These are phyloP conservation scores for Cinchona pubescens DNA, from an alignment of 257 asterid species.

Conservation along the genomic window DNA sequence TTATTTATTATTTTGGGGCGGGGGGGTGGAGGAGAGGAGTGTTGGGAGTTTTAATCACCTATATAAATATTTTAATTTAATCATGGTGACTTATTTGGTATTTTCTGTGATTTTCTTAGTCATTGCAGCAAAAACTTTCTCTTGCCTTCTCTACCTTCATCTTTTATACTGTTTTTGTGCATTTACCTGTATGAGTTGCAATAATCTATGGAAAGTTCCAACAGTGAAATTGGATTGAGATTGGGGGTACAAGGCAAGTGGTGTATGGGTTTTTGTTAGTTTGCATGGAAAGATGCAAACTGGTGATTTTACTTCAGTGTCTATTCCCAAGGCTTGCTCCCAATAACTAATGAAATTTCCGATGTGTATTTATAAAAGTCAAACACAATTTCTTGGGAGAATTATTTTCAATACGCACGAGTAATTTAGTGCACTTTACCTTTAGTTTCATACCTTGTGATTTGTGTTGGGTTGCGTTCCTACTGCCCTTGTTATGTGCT, in stretches of 20 bases:
- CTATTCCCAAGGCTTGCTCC: too few species aligned
- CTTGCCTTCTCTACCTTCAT: not conserved
- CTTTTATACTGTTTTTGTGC: not conserved
- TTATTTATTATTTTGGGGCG: too few species aligned
- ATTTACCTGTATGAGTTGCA: not conserved
- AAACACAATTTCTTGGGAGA: not conserved
- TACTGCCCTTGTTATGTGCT: not conserved
- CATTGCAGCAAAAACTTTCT: not conserved
- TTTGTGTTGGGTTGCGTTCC: not conserved
- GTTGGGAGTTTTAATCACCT: not conserved
- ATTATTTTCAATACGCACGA: not conserved
- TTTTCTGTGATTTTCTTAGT: not conserved
- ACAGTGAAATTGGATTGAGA: not conserved
- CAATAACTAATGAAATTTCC: not conserved
- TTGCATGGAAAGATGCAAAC: too few species aligned
- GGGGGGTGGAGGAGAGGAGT: too few species aligned
- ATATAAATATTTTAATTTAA: not conserved
- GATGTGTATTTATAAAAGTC: not conserved
- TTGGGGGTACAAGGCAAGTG: not conserved
- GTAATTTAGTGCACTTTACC: not conserved
- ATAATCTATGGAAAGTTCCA: not conserved
- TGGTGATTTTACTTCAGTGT: too few species aligned
- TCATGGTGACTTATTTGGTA: not conserved
- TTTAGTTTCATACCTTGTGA: not conserved
- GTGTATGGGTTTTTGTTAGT: not conserved